Evolutionary conservation across 1,139 yeast genomes (phyloP).

Genomic region (Suhomyces bribrorum): DNA sequence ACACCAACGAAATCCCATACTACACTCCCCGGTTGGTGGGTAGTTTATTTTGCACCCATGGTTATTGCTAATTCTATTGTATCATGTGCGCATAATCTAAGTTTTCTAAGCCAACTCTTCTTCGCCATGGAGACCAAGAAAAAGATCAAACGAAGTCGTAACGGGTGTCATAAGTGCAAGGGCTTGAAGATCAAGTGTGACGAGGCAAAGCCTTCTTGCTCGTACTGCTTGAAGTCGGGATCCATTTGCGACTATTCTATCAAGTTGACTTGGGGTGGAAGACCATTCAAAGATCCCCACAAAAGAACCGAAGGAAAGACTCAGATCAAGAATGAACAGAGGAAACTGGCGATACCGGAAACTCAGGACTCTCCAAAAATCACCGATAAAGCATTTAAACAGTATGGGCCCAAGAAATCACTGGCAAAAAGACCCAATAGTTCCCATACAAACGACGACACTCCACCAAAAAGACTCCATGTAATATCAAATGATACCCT

Average conservation of each 20-base stretch:
- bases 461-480: no score
- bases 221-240: constrained; percentile 53
- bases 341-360: not conserved
- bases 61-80: no score
- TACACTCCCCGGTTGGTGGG: no score
- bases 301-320: constrained; percentile 27
- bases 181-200: constrained; percentile 72
- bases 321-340: not conserved
- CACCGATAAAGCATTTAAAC: no score
- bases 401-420: no score
- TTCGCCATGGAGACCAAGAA: constrained; percentile 10
- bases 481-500: no score
- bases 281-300: constrained; percentile 50
- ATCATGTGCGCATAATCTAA: no score
- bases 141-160: constrained; percentile 28
- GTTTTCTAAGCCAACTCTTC: no score
- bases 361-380: not conserved
- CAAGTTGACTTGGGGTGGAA: constrained; percentile 75
- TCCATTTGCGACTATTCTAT: constrained; percentile 64
- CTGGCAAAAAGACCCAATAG: no score
- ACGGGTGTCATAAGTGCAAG: constrained; percentile 73
- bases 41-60: no score
- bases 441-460: no score
- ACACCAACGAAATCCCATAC: no score
- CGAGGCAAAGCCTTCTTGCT: constrained; percentile 65